Conservation (phyloP, 1,284 basidiomycete genomes). For the Ceratobasidium sp. region DNA sequence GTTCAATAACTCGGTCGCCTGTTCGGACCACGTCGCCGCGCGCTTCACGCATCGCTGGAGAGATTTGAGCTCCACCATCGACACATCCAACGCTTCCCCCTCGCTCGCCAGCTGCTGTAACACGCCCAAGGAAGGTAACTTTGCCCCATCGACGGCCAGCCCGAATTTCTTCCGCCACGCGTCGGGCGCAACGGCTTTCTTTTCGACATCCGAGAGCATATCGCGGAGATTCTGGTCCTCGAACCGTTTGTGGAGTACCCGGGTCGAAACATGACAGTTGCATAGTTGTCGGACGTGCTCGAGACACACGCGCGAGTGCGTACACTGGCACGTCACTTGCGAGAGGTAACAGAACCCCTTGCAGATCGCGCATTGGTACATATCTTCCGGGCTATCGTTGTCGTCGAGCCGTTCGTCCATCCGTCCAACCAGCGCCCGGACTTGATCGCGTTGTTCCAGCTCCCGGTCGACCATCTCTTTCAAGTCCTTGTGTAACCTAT, state of each 20-base stretch:
- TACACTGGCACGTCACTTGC: slow-evolving; percentile 87
- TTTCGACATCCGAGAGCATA: slow-evolving; percentile 72
- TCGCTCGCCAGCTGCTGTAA: slow-evolving; percentile 85
- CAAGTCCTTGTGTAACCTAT: slow-evolving; percentile 85
- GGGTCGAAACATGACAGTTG: slow-evolving; percentile 71
- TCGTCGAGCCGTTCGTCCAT: slow-evolving; percentile 80
- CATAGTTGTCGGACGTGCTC: slow-evolving; percentile 87
- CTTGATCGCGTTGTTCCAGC: slow-evolving; percentile 72
- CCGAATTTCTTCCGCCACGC: slow-evolving; percentile 80
- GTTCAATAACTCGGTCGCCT: slow-evolving; percentile 63
- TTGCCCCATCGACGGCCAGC: slow-evolving; percentile 74
- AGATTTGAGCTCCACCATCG: slow-evolving; percentile 76
- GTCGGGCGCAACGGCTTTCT: slow-evolving; percentile 80
- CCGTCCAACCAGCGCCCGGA: slow-evolving; percentile 64
- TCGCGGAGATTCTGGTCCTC: slow-evolving; percentile 83
- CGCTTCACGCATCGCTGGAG: slow-evolving; percentile 83
- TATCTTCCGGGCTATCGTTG: slow-evolving; percentile 87
- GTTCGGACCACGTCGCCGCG: slow-evolving; percentile 86
- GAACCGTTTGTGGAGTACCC: slow-evolving; percentile 82
- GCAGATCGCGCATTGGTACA: slow-evolving; percentile 95
- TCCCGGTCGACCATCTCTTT: slow-evolving; percentile 93
- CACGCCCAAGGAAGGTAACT: slow-evolving; percentile 78
- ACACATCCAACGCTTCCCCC: slow-evolving; percentile 85
- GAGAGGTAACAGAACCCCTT: slow-evolving; percentile 96
- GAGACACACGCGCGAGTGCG: slow-evolving; percentile 82